Percentiles rank a stretch among this genome's conserved stretches.
These are phyloP conservation scores for Dalechampia spathulata DNA, from an alignment of 441 rosid species.

Conservation along the genomic window DNA sequence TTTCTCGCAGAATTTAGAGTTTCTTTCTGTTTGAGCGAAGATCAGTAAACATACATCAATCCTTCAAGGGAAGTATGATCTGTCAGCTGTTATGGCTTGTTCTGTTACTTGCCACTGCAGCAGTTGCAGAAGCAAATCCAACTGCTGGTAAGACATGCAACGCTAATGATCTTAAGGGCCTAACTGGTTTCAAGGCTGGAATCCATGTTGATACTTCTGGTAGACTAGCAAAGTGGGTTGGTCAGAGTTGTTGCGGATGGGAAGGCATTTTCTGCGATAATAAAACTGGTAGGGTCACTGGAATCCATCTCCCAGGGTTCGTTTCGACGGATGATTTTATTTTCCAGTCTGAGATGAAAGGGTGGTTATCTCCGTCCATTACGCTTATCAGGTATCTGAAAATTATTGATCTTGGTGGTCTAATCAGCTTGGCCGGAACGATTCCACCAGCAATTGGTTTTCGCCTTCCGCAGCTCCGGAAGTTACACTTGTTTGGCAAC, in stretches of 20 bases:
- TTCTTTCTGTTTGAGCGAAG: too few species aligned
- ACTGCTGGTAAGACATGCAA: slow-evolving; percentile 23
- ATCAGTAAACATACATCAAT: too few species aligned
- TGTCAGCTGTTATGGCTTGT: slow-evolving; percentile 16
- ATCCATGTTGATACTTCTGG: slow-evolving; percentile 36
- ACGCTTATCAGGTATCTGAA: slow-evolving; percentile 31
- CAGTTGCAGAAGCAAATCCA: slow-evolving; percentile 12
- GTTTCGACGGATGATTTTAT: slow-evolving; percentile 25
- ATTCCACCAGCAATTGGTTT: slow-evolving; percentile 38
- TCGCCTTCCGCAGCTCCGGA: slow-evolving; percentile 28
- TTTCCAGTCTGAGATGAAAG: slow-evolving; percentile 43
- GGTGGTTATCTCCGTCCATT: slow-evolving; percentile 37
- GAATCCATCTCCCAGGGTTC: slow-evolving; percentile 39
- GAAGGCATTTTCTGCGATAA: slow-evolving; percentile 40
- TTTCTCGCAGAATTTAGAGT: background rate
- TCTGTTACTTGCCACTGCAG: slow-evolving; percentile 13
- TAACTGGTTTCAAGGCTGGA: slow-evolving; percentile 31
- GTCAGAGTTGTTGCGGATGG: slow-evolving; percentile 39
- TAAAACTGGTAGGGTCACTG: slow-evolving; percentile 32
- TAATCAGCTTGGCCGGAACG: slow-evolving; percentile 30
- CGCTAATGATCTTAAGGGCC: slow-evolving; percentile 34
- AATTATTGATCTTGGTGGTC: slow-evolving; percentile 50
- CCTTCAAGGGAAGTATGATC: slow-evolving; percentile 24
- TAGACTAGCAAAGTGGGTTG: slow-evolving; percentile 37
- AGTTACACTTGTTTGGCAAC: slow-evolving; percentile 44